Percentiles rank a stretch among this genome's conserved stretches.
Evolutionary conservation across 2,329 filamentous ascomycete species (phyloP).

Genomic region (Fusarium piperis): DNA sequence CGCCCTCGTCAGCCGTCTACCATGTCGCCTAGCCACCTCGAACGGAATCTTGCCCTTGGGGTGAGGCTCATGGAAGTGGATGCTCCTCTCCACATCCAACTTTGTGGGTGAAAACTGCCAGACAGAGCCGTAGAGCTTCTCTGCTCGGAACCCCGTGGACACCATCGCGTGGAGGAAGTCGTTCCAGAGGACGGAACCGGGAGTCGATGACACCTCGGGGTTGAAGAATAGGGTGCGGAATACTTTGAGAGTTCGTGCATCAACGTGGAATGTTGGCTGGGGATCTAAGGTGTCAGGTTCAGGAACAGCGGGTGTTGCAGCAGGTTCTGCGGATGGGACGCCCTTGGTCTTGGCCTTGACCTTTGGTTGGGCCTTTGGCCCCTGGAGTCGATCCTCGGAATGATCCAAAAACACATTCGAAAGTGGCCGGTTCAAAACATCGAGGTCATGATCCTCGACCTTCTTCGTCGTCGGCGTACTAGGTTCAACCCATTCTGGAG

Average conservation of each 20-base stretch:
- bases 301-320: background rate
- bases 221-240: constrained; percentile 56
- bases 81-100: constrained; percentile 56
- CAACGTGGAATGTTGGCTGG: constrained; percentile 38
- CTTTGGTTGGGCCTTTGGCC: constrained; percentile 4
- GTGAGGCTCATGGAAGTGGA: constrained; percentile 71
- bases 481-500: constrained; percentile 57
- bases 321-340: background rate
- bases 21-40: constrained; percentile 55
- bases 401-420: constrained; percentile 36
- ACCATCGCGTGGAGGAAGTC: constrained; percentile 65
- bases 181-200: constrained; percentile 61
- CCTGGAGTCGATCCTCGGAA: background rate
- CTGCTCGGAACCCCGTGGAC: constrained; percentile 57
- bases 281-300: background rate
- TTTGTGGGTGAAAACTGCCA: constrained; percentile 65
- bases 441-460: background rate
- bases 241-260: constrained; percentile 47
- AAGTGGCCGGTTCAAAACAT: constrained; percentile 32
- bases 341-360: constrained; percentile 31
- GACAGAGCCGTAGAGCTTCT: constrained; percentile 69
- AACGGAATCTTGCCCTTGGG: constrained; percentile 62
- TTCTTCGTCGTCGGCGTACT: constrained; percentile 2
- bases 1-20: constrained; percentile 57
- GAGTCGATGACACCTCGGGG: constrained; percentile 46